These are phyloP conservation scores for Phytopythium boreale DNA, from an alignment of 352 stramenopile species.

Conservation along the genomic window DNA sequence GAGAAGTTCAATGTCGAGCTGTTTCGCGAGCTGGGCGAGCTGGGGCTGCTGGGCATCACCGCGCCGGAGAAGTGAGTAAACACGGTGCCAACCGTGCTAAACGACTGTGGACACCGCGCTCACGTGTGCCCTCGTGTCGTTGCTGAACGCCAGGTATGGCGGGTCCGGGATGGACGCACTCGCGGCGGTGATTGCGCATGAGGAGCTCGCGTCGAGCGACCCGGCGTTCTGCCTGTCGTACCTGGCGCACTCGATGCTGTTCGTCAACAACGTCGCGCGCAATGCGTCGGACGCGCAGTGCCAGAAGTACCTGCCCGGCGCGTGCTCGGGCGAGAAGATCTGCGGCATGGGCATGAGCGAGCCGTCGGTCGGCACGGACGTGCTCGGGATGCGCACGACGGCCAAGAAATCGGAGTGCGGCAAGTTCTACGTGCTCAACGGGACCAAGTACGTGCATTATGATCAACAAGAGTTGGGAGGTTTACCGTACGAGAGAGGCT, in stretches of 20 bases:
- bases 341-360: conserved; percentile 99
- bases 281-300: conserved; percentile 90
- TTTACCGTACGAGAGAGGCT: neutral
- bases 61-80: conserved; percentile 88
- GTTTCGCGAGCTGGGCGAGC: conserved; percentile 93
- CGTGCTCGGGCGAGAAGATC: conserved; percentile 93
- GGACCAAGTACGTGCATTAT: conserved; percentile 73
- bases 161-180: conserved; percentile 95
- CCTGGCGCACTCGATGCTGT: conserved; percentile 93
- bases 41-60: conserved; percentile 96
- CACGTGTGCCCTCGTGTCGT: neutral
- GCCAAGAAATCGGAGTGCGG: conserved; percentile 84
- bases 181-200: conserved; percentile 93
- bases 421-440: conserved; percentile 91
- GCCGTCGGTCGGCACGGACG: conserved; percentile 93
- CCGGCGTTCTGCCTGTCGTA: conserved; percentile 98
- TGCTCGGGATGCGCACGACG: conserved; percentile 95
- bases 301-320: conserved; percentile 85
- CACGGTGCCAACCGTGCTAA: neutral
- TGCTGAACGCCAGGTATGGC: conserved; percentile 68
- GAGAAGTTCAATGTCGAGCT: conserved; percentile 97
- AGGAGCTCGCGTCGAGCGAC: conserved; percentile 96
- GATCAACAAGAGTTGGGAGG: too few species aligned
- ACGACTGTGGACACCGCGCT: neutral
- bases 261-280: conserved; percentile 91